A percentile compares a stretch with the other conserved stretches of the same genome.
Evolutionary conservation across 805 yeast genomes (phyloP).

Genomic region (Wickerhamomyces rabaulensis): DNA sequence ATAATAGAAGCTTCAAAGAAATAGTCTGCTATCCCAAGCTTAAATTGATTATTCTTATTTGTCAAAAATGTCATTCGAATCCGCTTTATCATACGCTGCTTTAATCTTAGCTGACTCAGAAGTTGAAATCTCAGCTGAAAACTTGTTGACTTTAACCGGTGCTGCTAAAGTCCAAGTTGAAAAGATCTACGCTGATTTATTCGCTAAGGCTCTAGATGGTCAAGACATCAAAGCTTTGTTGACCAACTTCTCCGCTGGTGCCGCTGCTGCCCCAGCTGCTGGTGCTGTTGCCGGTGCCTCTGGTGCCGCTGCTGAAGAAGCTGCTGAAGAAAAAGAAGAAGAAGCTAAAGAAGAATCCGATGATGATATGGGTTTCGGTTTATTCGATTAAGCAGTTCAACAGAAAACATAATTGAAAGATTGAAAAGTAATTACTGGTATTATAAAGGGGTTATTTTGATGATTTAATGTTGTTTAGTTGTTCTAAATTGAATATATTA

Average conservation of each 20-base stretch:
- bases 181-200: conserved; percentile 80
- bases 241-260: conserved; percentile 63
- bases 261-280: conserved; percentile 71
- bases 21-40: conserved; percentile 27
- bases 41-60: conserved; percentile 27
- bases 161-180: conserved; percentile 85
- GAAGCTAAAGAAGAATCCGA: conserved; percentile 49
- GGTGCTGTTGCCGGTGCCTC: conserved; percentile 59
- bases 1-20: conserved; percentile 17
- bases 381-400: conserved; percentile 67
- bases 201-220: conserved; percentile 82
- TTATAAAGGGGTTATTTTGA: background rate
- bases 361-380: conserved; percentile 92
- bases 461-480: background rate
- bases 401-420: background rate
- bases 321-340: conserved; percentile 49
- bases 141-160: conserved; percentile 67
- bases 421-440: conserved; percentile 1
- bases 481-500: background rate
- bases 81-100: conserved; percentile 89
- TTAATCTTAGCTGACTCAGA: conserved; percentile 91
- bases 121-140: conserved; percentile 80
- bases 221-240: conserved; percentile 79
- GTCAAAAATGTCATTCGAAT: conserved; percentile 60
- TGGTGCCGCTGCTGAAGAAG: conserved; percentile 61